Conservation (phyloP, 306 rosid genomes). For the Senna siamea region DNA sequence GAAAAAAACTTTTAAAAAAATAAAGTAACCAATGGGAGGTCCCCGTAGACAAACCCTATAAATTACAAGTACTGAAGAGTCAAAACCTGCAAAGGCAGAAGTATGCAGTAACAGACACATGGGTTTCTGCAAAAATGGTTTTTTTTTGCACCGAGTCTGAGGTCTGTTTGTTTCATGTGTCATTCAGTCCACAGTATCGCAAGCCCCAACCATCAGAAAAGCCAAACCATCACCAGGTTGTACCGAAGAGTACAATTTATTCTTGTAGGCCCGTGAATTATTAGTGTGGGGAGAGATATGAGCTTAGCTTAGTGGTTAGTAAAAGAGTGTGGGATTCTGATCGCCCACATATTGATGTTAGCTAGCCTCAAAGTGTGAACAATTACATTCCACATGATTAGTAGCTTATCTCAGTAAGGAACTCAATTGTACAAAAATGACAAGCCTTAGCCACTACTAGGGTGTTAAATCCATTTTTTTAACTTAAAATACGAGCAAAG, state of each 20-base stretch:
- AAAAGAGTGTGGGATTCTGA: conserved; percentile 25
- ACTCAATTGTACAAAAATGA: neutral
- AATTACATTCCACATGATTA: neutral
- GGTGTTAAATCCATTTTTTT: too few relatives aligned
- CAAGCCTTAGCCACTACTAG: neutral
- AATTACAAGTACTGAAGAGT: conserved; percentile 24
- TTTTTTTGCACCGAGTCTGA: conserved; percentile 36
- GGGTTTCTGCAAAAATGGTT: conserved; percentile 50
- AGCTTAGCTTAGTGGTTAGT: neutral
- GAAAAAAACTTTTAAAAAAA: too few relatives aligned
- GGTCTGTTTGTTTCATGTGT: conserved; percentile 23
- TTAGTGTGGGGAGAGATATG: conserved; percentile 1
- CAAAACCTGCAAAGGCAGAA: conserved; percentile 43
- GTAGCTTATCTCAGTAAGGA: neutral
- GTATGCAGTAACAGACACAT: conserved; percentile 42
- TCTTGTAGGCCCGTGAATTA: conserved; percentile 57
- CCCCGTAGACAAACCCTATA: too few relatives aligned
- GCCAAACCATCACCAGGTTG: conserved; percentile 58
- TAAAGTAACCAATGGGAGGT: too few relatives aligned
- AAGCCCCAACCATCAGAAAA: conserved; percentile 51
- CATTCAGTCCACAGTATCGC: conserved; percentile 50
- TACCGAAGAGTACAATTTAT: conserved; percentile 58
- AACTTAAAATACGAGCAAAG: too few relatives aligned
- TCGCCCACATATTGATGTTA: conserved; percentile 7
- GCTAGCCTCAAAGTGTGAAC: conserved; percentile 5